Conservation (phyloP, 306 rosid species). For the Lathyrus tuberosus region DNA sequence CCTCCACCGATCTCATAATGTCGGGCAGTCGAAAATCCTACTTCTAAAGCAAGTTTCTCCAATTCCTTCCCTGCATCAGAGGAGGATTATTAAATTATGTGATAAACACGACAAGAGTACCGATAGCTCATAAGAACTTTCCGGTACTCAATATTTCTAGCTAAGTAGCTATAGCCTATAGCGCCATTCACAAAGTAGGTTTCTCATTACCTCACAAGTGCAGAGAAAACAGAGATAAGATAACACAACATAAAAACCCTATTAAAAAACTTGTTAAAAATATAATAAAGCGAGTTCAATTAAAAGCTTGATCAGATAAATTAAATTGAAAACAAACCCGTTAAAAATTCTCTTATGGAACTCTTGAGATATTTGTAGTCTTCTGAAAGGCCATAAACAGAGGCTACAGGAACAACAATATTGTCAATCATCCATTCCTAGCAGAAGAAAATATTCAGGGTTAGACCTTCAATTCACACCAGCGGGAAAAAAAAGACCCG, state of each 20-base stretch:
- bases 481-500: not conserved
- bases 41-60: slow-evolving; percentile 80
- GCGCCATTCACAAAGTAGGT: not conserved
- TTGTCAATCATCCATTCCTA: slow-evolving; percentile 91
- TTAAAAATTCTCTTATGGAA: slow-evolving; percentile 78
- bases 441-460: slow-evolving; percentile 24
- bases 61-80: slow-evolving; percentile 70
- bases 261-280: not conserved
- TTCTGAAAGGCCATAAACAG: slow-evolving; percentile 77
- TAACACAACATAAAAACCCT: not conserved
- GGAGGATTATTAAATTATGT: slow-evolving; percentile 31
- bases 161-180: not conserved
- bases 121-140: not conserved
- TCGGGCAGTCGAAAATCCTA: slow-evolving; percentile 71
- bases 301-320: not conserved
- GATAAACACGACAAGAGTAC: slow-evolving; percentile 25
- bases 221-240: not conserved
- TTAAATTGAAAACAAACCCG: slow-evolving; percentile 56
- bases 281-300: not conserved
- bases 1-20: slow-evolving; percentile 88
- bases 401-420: slow-evolving; percentile 79
- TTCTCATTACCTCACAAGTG: not conserved
- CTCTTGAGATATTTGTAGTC: slow-evolving; percentile 76
- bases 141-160: not conserved
- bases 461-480: slow-evolving; percentile 18